Percentiles rank a stretch among this genome's conserved stretches.
These are phyloP conservation scores for Rhizophagus clarus DNA, from an alignment of 192 early-diverging fungal species.

Conservation along the genomic window DNA sequence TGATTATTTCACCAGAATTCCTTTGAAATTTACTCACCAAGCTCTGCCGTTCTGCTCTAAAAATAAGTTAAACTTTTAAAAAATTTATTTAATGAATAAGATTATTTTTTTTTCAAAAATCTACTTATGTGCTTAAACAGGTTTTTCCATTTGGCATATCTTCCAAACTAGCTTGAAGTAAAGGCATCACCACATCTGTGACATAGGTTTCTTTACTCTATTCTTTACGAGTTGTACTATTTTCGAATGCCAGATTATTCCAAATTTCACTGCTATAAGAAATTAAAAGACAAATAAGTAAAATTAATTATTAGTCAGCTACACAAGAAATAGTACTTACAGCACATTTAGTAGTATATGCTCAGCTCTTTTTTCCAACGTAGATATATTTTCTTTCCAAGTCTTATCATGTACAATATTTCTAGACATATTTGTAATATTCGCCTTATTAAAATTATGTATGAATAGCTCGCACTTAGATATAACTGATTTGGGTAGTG, in stretches of 20 bases:
- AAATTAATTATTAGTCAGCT: no score
- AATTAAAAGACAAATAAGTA: no score
- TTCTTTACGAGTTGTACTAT: background rate
- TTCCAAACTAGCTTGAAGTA: background rate
- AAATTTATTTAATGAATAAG: no score
- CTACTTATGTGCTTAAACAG: no score
- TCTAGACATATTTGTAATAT: background rate
- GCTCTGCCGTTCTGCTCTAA: constrained; percentile 10
- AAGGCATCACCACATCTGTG: background rate
- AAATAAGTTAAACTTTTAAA: no score
- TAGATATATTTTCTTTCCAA: background rate
- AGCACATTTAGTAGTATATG: background rate
- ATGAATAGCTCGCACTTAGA: constrained; percentile 3
- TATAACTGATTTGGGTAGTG: background rate
- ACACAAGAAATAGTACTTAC: no score
- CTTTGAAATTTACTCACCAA: background rate
- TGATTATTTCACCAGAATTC: background rate
- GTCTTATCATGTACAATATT: constrained; percentile 16
- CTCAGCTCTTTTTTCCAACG: background rate
- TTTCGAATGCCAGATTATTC: background rate
- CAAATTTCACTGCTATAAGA: no score
- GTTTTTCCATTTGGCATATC: background rate
- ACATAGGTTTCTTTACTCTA: background rate
- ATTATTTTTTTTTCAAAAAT: no score
- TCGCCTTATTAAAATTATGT: constrained; percentile 12